These are phyloP conservation scores for Nakaseomyces bracarensis DNA, from an alignment of 1,139 yeast genomes.

Conservation along the genomic window DNA sequence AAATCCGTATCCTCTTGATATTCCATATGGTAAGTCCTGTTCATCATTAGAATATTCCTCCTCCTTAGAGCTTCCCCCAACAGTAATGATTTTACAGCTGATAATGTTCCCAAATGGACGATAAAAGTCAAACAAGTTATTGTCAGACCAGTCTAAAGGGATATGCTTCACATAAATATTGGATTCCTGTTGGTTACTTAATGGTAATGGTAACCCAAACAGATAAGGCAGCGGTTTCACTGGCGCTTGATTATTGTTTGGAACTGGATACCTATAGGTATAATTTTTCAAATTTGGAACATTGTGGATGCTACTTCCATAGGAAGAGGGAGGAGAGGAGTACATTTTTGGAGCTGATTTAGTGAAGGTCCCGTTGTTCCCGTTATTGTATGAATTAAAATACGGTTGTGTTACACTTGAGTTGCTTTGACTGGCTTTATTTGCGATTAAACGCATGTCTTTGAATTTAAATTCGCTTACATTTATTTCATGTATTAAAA, in stretches of 20 bases:
- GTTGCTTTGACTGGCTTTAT: slow-evolving; percentile 28
- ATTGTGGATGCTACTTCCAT: slow-evolving; percentile 6
- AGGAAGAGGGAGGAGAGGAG: slow-evolving; percentile 7
- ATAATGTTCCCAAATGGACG: slow-evolving; percentile 38
- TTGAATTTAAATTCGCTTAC: slow-evolving; percentile 32
- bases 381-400: slow-evolving; percentile 7
- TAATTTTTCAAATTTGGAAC: slow-evolving; percentile 5
- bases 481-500: slow-evolving; percentile 1
- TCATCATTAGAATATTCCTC: slow-evolving; percentile 7
- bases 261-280: neutral
- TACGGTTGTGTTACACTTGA: slow-evolving; percentile 11
- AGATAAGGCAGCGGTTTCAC: neutral
- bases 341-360: slow-evolving; percentile 3
- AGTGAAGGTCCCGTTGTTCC: slow-evolving; percentile 2
- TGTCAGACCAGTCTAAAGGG: slow-evolving; percentile 30
- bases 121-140: slow-evolving; percentile 25
- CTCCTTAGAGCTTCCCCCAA: slow-evolving; percentile 31
- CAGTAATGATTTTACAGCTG: slow-evolving; percentile 42
- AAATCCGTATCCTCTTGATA: slow-evolving; percentile 44
- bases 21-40: slow-evolving; percentile 21
- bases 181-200: slow-evolving; percentile 31
- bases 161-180: slow-evolving; percentile 31
- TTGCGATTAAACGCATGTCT: slow-evolving; percentile 24
- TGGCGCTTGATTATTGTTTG: neutral
- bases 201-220: slow-evolving; percentile 26